phyloP scores from a whole-genome alignment of 73 alveolate genomes.

The Paramecium biaurelia region DNA sequence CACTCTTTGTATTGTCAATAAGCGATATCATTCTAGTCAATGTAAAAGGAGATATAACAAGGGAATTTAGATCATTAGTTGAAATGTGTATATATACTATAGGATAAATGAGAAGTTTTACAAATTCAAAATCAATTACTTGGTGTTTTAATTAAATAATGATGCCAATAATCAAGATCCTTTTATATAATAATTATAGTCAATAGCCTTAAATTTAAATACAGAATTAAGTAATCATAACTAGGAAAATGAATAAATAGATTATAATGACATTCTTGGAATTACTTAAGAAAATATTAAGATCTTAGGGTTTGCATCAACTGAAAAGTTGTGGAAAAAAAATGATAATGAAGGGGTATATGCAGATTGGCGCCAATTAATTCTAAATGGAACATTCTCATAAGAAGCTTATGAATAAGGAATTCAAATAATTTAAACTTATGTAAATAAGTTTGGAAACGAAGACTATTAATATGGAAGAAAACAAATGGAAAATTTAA shows the following conservation, averaged over 20 bases:
- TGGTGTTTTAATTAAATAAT: constrained; percentile 25
- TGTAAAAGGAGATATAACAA: constrained; percentile 61
- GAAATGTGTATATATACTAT: background rate
- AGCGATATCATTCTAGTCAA: constrained; percentile 28
- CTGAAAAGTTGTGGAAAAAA: background rate
- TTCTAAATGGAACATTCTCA: background rate
- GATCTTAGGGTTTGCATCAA: background rate
- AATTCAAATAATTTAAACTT: background rate
- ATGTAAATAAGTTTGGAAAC: background rate
- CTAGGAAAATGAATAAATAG: background rate
- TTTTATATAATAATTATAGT: background rate
- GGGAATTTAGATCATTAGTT: background rate
- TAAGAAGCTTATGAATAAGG: background rate
- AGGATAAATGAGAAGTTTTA: background rate
- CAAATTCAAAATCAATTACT: background rate
- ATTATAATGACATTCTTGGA: background rate
- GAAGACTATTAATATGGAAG: background rate
- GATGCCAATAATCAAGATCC: background rate
- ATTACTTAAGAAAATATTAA: background rate
- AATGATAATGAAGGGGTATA: background rate
- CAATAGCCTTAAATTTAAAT: background rate
- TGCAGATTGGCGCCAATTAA: background rate
- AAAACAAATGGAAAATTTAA: background rate
- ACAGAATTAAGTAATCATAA: background rate
- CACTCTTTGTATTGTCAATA: constrained; percentile 50